Base-by-base conservation (phyloP, 768 basidiomycete genomes). In the Lactarius tabidus region DNA sequence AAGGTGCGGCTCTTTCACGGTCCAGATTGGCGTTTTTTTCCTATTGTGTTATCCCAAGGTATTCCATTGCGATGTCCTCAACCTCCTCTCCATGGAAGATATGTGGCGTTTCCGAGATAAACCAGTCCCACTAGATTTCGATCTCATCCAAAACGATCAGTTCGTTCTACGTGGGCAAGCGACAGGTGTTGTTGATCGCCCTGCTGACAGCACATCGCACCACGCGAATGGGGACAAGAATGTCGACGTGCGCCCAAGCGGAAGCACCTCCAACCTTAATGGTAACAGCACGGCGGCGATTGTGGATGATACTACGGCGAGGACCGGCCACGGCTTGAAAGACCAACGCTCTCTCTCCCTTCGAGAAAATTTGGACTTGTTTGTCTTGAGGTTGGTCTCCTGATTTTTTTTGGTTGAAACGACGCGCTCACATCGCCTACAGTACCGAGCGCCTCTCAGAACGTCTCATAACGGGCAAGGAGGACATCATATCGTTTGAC, bases 71-170 rank as follows among this genome's bases (percentile, higher is more conserved):
- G 97, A 99, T 71, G 93, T 98, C 70, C 82, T 84, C 58, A 93
- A 96, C 62, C 81, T 99, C 0, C 80, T 99, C 35, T 85, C 84
- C 20, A 99, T 99, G 97, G 77, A 85, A 17, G 97, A 98, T 71
- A 98, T 99, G 95, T 99, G 97, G 97, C 87, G 87, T 36, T 84
- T 89, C 7, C 84, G 96, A 45, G 84, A 87, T n/a, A 89, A 89
- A 59, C 97, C 97, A 1, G 84, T 83, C 0, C 88, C 95, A 1
- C 83, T 99, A 31, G 86, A 91, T 64, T 94, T 88, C 71, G 86
- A 90, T n/a, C 75, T 77, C 3, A 93, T 98, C 69, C 74, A 85
- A 70, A 76, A 85, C 20, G 87, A 81, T 6, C 80, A 82, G 1
- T 93, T 93, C 71, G 72, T 76, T 15, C 75, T 82, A 23, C 79